Evolutionary conservation across 176 grass and related monocot species (phyloP), one percentile per base, ranked within the genome.

Genomic region (Cenchrus purpureus): DNA sequence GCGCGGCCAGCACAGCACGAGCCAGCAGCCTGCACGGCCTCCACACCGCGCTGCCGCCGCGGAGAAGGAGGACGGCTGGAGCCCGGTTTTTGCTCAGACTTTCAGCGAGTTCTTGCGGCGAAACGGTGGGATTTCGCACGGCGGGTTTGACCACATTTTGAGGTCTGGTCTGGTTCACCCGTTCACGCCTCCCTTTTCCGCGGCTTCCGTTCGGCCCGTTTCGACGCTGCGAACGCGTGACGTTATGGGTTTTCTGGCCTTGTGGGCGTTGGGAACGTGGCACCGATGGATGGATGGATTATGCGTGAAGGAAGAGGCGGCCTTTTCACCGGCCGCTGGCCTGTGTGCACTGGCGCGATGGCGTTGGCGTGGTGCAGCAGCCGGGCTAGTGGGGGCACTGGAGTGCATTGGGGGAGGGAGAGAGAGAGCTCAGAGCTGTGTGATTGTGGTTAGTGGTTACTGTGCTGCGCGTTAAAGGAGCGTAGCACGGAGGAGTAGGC

Each of bases 301-400:
- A 74, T 78, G 79, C 84, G 73, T 83, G 79, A 86, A 90, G 84
- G 32, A 90, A 86, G 58, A 56, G 71, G 45, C 50, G 45, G 44
- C 31, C 20, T 55, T 6, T 15, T 32, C 56, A 28, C 40, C 31
- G 53, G 53, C 17, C 16, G 51, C 53, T 55, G 4, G 52, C 13
- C 15, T 20, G 19, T 20, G 4, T 10, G 12, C 28, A 12, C 76
- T 45, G 10, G 45, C 11, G 58, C 44, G 17, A 13, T 44, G 34
- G 65, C 11, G 65, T 52, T 44, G 34, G 65, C 11, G 65, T 52
- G 15, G 60, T 9, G 37, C 37, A 19, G 54, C 45, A 46, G 14
- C 54, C 40, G 50, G 49, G 4, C 34, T 19, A 10, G 49, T 10
- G 65, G 79, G 40, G 16, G 6, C n/a, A 49, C 53, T 34, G 42